These are phyloP conservation scores for Vigna hirtella DNA, from an alignment of 306 rosid species.

Conservation along the genomic window DNA sequence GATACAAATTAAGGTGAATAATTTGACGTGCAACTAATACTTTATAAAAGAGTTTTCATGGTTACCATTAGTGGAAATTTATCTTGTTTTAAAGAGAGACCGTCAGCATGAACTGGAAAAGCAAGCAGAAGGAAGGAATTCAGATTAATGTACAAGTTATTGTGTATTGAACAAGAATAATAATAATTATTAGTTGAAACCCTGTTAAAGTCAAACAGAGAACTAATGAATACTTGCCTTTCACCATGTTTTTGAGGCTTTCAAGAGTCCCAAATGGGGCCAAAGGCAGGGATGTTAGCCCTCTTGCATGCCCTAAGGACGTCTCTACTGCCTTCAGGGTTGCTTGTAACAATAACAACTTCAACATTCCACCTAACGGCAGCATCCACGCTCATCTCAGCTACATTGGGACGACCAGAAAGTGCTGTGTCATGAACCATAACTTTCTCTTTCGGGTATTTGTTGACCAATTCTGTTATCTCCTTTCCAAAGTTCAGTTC, in stretches of 20 bases:
- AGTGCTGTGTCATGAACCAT: conserved; percentile 70
- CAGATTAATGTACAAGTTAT: not conserved
- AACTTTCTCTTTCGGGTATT: conserved; percentile 55
- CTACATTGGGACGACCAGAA: conserved; percentile 69
- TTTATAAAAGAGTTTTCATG: not conserved
- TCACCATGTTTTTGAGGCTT: conserved; percentile 22
- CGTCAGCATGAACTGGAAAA: not conserved
- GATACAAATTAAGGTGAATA: conserved; percentile 7
- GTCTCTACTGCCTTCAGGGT: conserved; percentile 75
- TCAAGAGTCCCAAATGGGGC: conserved; percentile 63
- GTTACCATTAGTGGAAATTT: conserved; percentile 5
- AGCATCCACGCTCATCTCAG: conserved; percentile 60
- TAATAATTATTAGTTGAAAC: conserved; percentile 7
- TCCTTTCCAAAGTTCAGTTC: conserved; percentile 69
- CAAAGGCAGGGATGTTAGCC: conserved; percentile 57
- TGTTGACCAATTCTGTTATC: conserved; percentile 52
- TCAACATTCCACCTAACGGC: conserved; percentile 63
- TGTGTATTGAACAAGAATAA: conserved; percentile 10
- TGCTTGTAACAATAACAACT: conserved; percentile 76
- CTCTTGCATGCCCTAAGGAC: conserved; percentile 60
- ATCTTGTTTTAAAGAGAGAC: not conserved
- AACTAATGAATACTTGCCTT: conserved; percentile 33
- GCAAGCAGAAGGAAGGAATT: not conserved
- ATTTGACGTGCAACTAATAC: conserved; percentile 22
- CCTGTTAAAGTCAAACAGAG: conserved; percentile 29